phyloP scores from a whole-genome alignment of 2,329 filamentous ascomycete species.

The Monosporascus sp. region DNA sequence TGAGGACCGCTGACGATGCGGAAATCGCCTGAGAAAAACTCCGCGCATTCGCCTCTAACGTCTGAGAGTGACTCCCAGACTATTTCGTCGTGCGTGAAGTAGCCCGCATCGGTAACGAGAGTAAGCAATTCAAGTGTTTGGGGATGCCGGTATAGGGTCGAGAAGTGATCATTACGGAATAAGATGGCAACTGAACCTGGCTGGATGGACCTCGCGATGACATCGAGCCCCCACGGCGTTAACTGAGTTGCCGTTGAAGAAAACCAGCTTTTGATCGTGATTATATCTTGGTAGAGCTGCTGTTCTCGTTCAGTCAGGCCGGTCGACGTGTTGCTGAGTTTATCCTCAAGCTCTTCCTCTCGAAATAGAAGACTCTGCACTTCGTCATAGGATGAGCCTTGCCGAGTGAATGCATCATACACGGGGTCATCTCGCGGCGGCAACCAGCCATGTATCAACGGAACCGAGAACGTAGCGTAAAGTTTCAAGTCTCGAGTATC shows the following conservation, averaged over 20 bases:
- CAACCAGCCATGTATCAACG: slow-evolving; percentile 90
- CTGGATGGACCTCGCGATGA: slow-evolving; percentile 63
- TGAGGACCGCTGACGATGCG: slow-evolving; percentile 64
- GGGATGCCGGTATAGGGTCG: slow-evolving; percentile 86
- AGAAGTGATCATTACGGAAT: slow-evolving; percentile 97
- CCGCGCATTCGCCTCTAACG: slow-evolving; percentile 74
- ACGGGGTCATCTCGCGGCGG: slow-evolving; percentile 61
- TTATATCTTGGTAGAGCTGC: slow-evolving; percentile 73
- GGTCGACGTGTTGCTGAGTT: slow-evolving; percentile 51
- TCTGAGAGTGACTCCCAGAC: slow-evolving; percentile 95
- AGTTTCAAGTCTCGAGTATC: slow-evolving; percentile 83
- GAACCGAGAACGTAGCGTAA: slow-evolving; percentile 83
- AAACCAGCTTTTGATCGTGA: slow-evolving; percentile 80
- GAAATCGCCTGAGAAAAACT: slow-evolving; percentile 89
- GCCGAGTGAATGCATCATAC: slow-evolving; percentile 64
- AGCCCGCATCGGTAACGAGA: slow-evolving; percentile 89
- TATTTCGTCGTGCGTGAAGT: slow-evolving; percentile 79
- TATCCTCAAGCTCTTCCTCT: slow-evolving; percentile 82
- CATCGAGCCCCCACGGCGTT: slow-evolving; percentile 72
- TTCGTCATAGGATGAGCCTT: slow-evolving; percentile 83
- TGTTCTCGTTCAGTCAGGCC: slow-evolving; percentile 70
- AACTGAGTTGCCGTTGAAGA: slow-evolving; percentile 77
- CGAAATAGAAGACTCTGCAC: slow-evolving; percentile 83
- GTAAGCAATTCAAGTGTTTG: slow-evolving; percentile 69
- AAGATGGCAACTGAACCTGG: slow-evolving; percentile 83